Conservation (phyloP, 2,329 filamentous ascomycete genomes). For the Aspergillus udagawae region DNA sequence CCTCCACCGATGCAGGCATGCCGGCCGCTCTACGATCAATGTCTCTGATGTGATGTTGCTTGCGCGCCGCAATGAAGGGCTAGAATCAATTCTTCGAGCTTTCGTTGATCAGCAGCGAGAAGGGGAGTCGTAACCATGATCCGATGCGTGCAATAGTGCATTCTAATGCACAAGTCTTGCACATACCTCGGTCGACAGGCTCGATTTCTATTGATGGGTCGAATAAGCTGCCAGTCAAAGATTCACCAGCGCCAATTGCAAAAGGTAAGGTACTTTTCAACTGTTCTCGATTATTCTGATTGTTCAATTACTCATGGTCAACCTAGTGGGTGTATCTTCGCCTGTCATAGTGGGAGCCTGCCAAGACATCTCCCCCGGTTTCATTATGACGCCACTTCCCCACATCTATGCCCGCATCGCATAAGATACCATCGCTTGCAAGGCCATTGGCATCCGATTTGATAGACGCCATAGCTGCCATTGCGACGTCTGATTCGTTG, state of each 20-base stretch:
- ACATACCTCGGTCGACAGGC: background rate
- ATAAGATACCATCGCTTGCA: background rate
- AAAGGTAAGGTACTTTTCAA: background rate
- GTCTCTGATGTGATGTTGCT: conserved; percentile 86
- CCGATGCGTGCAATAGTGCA: background rate
- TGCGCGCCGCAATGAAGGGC: conserved; percentile 77
- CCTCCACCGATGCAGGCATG: conserved; percentile 60
- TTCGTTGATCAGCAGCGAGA: conserved; percentile 33
- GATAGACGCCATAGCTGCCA: background rate
- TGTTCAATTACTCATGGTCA: background rate
- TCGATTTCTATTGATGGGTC: background rate
- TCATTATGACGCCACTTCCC: background rate
- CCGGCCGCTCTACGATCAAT: conserved; percentile 72
- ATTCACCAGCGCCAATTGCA: background rate
- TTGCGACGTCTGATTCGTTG: background rate
- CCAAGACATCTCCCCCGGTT: background rate
- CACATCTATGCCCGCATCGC: background rate
- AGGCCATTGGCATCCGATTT: background rate
- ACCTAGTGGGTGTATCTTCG: background rate
- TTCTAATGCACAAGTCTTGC: background rate
- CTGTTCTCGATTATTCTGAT: background rate
- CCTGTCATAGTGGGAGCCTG: background rate
- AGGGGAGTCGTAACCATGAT: conserved; percentile 21
- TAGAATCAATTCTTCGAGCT: conserved; percentile 65
- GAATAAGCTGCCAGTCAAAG: background rate